phyloP scores from a whole-genome alignment of 352 stramenopile genomes.

The Stramenopiles sp. region DNA sequence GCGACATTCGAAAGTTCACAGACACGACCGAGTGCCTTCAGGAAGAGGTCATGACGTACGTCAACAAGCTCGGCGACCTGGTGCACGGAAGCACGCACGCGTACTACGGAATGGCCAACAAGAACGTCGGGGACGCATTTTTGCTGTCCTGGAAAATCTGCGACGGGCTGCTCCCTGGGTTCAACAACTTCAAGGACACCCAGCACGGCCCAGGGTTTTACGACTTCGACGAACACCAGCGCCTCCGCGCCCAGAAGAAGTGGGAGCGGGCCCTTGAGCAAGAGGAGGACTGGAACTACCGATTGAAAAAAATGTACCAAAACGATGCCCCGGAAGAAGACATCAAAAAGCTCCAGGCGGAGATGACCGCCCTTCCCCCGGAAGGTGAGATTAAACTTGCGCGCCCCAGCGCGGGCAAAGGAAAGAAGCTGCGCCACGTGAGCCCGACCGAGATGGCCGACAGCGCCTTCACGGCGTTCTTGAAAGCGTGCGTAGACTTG shows the following conservation, averaged over 20 bases:
- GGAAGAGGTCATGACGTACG: conserved; percentile 70
- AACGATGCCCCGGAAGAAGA: neutral
- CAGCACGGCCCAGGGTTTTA: conserved; percentile 17
- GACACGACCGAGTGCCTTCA: conserved; percentile 65
- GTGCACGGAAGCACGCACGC: conserved; percentile 58
- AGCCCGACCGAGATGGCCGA: conserved; percentile 69
- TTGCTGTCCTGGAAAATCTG: conserved; percentile 80
- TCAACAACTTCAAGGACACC: conserved; percentile 48
- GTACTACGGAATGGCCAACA: conserved; percentile 62
- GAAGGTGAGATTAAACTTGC: neutral
- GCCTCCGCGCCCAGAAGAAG: neutral
- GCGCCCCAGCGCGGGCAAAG: conserved; percentile 38
- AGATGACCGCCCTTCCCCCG: neutral
- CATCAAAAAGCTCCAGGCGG: neutral
- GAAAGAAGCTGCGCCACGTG: conserved; percentile 39
- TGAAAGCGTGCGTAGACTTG: conserved; percentile 73
- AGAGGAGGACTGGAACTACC: conserved; percentile 30
- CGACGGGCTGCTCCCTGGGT: conserved; percentile 45
- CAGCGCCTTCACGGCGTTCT: conserved; percentile 74
- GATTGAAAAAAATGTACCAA: neutral
- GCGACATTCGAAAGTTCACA: conserved; percentile 76
- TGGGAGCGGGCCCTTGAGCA: conserved; percentile 19
- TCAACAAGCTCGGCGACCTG: conserved; percentile 66
- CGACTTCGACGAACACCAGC: neutral
- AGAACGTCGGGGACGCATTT: conserved; percentile 71